These are phyloP conservation scores for Tolypocladium album DNA, from an alignment of 2,329 filamentous ascomycete genomes.

Conservation along the genomic window DNA sequence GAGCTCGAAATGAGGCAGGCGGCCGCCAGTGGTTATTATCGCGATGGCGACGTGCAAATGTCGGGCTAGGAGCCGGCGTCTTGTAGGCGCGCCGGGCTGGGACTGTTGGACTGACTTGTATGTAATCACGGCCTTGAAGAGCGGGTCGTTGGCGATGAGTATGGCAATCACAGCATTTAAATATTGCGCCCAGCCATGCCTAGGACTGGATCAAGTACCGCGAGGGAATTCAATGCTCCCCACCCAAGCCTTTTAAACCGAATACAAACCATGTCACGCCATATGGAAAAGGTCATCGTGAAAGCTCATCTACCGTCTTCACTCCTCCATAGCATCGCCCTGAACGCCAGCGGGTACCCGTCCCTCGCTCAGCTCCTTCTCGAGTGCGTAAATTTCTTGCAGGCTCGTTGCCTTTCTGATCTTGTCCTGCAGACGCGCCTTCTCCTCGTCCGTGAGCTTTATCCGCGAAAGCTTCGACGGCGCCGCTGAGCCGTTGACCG, in stretches of 20 bases:
- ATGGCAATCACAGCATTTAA: background rate
- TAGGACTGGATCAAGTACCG: background rate
- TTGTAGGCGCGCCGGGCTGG: background rate
- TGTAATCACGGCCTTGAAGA: background rate
- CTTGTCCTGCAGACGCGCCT: slow-evolving; percentile 71
- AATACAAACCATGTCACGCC: background rate
- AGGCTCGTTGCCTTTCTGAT: slow-evolving; percentile 83
- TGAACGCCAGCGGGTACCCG: slow-evolving; percentile 63
- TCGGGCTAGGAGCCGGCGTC: slow-evolving; percentile 26
- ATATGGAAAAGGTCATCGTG: slow-evolving; percentile 1
- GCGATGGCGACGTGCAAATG: slow-evolving; percentile 50
- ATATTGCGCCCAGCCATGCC: background rate
- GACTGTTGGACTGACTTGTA: background rate
- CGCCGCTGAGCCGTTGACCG: slow-evolving; percentile 31
- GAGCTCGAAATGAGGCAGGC: slow-evolving; percentile 43
- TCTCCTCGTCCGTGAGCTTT: slow-evolving; percentile 81
- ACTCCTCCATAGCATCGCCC: slow-evolving; percentile 50
- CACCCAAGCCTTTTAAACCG: background rate
- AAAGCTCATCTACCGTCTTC: slow-evolving; percentile 6
- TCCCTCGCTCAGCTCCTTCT: slow-evolving; percentile 88
- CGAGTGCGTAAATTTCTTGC: slow-evolving; percentile 79
- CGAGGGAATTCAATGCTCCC: background rate
- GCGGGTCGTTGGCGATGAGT: background rate
- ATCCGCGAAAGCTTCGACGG: slow-evolving; percentile 61
- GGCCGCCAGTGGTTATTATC: slow-evolving; percentile 10